phyloP scores from a whole-genome alignment of 208 protist genomes.

The Wallacemonas sp. region DNA sequence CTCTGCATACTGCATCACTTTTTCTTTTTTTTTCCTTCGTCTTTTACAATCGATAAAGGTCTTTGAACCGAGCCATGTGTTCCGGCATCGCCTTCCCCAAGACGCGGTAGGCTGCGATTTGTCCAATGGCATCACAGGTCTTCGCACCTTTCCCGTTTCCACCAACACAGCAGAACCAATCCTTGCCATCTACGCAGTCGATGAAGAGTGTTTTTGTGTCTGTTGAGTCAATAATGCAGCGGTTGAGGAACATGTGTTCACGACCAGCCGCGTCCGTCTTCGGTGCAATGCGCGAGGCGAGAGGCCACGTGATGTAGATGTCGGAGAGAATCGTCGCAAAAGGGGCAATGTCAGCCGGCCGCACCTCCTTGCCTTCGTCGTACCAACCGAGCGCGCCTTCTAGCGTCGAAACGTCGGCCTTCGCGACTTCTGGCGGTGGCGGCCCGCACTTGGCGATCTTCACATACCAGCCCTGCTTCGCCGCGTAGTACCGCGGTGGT shows the following conservation, averaged over 20 bases:
- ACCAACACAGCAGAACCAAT: conserved; percentile 19
- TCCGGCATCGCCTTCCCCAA: conserved; percentile 19
- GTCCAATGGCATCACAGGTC: conserved; percentile 31
- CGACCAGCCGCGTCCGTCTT: neutral
- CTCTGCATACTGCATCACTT: neutral
- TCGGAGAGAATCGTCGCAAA: neutral
- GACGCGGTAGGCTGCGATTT: conserved; percentile 23
- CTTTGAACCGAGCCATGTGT: conserved; percentile 1
- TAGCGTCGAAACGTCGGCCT: neutral
- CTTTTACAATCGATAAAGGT: conserved; percentile 4
- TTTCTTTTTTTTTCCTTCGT: neutral
- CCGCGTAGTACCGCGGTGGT: conserved; percentile 29
- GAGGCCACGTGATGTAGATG: conserved; percentile 4
- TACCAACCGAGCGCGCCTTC: neutral
- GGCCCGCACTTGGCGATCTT: conserved; percentile 18
- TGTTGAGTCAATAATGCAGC: conserved; percentile 29
- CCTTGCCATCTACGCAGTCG: conserved; percentile 17
- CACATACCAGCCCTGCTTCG: conserved; percentile 22
- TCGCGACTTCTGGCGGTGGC: neutral
- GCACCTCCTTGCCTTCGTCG: conserved; percentile 12
- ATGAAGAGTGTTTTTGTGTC: conserved; percentile 10
- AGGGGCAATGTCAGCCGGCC: neutral
- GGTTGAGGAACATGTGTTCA: conserved; percentile 10
- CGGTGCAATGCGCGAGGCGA: conserved; percentile 10
- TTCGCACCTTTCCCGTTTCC: conserved; percentile 24